These are phyloP conservation scores for Suillus discolor DNA, from an alignment of 768 basidiomycete species.

Conservation along the genomic window DNA sequence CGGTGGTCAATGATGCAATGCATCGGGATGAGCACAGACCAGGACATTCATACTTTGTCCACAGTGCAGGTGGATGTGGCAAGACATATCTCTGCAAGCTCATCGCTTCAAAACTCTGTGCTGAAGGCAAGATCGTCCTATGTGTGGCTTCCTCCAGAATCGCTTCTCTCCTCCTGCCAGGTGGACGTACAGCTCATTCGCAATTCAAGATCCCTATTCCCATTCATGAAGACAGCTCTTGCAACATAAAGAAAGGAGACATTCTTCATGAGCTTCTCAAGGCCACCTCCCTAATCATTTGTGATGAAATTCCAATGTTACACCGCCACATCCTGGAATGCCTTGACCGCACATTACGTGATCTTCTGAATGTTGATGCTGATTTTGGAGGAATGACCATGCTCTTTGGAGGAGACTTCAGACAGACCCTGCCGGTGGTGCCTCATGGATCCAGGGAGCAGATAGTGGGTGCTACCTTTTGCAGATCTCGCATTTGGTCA, in stretches of 20 bases:
- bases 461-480: conserved; percentile 40
- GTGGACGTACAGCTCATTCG: conserved; percentile 50
- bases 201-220: conserved; percentile 49
- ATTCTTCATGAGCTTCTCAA: too few species aligned
- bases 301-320: conserved; percentile 26
- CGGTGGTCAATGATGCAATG: conserved; percentile 30
- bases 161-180: conserved; percentile 43
- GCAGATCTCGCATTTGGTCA: conserved; percentile 41
- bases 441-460: conserved; percentile 36
- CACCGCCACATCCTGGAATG: conserved; percentile 41
- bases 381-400: conserved; percentile 43
- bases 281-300: too few species aligned
- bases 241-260: conserved; percentile 24
- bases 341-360: conserved; percentile 38
- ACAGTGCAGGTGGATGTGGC: conserved; percentile 45
- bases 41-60: conserved; percentile 40
- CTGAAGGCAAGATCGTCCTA: conserved; percentile 37
- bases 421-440: conserved; percentile 49
- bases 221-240: conserved; percentile 29
- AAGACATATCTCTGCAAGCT: conserved; percentile 42
- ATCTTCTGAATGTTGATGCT: conserved; percentile 31
- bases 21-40: conserved; percentile 5
- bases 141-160: conserved; percentile 56
- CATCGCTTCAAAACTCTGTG: conserved; percentile 31
- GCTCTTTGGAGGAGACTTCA: conserved; percentile 53